Base-by-base conservation (phyloP, 2,329 filamentous ascomycete species). In the Cladosporium colombiae region DNA sequence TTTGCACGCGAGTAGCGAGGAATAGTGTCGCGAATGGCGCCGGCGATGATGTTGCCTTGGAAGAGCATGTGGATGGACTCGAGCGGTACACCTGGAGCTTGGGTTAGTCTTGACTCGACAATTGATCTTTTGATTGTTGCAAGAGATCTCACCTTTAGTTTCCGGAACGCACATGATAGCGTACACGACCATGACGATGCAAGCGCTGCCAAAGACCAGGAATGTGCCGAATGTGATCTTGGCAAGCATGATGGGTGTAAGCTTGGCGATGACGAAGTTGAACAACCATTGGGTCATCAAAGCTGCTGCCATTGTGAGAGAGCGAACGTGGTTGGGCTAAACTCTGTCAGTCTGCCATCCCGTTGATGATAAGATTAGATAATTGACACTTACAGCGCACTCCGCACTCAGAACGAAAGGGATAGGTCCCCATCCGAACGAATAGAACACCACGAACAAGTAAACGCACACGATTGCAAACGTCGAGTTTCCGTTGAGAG, bases 401-500 rank as follows among this genome's bases (percentile, higher is more conserved):
- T 82, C 80, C 6, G 77, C 78, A 11, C 74, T 74, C n/a, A 82
- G 73, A 21, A 82, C 76, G 66, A 80, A 82, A 0, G 80, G 79
- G 7, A 79, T 79, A 0, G 80, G 80, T 5, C 80, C 80, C 80
- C 80, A 82, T 23, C 74, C 80, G 62, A 81, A 80, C 2, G 75
- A 78, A 72, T 81, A 82, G 70, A 81, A 81, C 11, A 81, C 78
- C 8, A 81, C 80, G 62, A 81, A 82, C 7, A 81, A 74, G 67
- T 84, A 84, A 5, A 85, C 80, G 72, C 83, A 84, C 61, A 84
- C 78, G 74, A 85, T 83, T 10, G 81, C 79, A 58, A 84, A 80
- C 56, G 77, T 78, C 65, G 74, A 89, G 13, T 89, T 87, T 0
- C 86, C 80, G 1, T 88, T 85, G 18, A 72, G 60, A 11, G 64